Conservation (phyloP, 345 rosid species). For the Cardamine chenopodiifolia region DNA sequence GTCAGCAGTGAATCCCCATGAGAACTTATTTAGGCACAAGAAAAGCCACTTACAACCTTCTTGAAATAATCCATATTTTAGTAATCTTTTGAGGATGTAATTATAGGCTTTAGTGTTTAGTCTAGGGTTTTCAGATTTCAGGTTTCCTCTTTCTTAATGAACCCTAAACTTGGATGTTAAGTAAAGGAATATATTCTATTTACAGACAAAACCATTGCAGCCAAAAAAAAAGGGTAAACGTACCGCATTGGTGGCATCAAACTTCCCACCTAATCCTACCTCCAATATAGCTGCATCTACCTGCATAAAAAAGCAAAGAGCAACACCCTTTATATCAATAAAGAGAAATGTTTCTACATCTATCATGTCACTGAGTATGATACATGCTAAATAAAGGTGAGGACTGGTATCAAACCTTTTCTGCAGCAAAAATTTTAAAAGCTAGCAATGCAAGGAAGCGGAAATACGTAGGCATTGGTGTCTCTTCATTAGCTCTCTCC, state of each 20-base stretch:
- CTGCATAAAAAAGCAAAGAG: conserved; percentile 47
- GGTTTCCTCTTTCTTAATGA: conserved; percentile 19
- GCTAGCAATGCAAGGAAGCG: conserved; percentile 95
- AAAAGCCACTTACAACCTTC: conserved; percentile 3
- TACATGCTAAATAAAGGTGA: neutral
- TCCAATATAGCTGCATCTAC: conserved; percentile 94
- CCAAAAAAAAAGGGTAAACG: conserved; percentile 15
- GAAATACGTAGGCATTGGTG: conserved; percentile 93
- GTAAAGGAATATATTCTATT: conserved; percentile 8
- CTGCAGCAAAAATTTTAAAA: conserved; percentile 90
- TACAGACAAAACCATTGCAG: neutral
- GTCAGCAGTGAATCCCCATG: conserved; percentile 18
- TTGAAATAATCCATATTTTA: conserved; percentile 4
- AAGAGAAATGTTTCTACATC: neutral
- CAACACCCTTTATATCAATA: neutral
- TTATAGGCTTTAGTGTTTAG: neutral
- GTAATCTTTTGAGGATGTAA: neutral
- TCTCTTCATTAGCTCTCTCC: conserved; percentile 72
- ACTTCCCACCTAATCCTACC: conserved; percentile 95
- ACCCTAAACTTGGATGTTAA: neutral
- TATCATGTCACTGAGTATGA: conserved; percentile 2
- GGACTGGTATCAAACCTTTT: conserved; percentile 60
- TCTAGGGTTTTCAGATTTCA: neutral
- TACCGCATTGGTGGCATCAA: conserved; percentile 98
- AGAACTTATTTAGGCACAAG: conserved; percentile 23